These are phyloP conservation scores for Zymoseptoria brevis DNA, from an alignment of 2,329 filamentous ascomycete species.

Conservation along the genomic window DNA sequence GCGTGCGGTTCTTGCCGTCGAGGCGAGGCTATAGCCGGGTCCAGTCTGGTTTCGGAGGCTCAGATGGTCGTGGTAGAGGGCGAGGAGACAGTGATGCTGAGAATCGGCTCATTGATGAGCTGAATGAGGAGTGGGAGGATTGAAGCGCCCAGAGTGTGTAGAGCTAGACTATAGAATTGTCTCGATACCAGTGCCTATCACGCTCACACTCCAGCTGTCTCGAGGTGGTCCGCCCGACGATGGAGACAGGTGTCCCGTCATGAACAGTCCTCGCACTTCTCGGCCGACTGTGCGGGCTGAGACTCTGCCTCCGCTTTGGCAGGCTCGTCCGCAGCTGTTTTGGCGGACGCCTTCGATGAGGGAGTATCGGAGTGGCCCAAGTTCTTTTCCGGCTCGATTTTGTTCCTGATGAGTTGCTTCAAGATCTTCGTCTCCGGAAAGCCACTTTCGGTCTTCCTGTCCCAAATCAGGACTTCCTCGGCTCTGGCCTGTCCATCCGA, in stretches of 20 bases:
- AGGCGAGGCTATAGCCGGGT: conserved; percentile 61
- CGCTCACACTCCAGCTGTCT: not conserved
- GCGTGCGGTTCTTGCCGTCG: conserved; percentile 56
- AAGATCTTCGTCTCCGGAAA: conserved; percentile 93
- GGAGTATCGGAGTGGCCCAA: conserved; percentile 60
- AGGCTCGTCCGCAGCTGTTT: not conserved
- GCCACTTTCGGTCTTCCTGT: conserved; percentile 75
- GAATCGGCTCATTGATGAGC: conserved; percentile 87
- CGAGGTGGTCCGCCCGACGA: not conserved
- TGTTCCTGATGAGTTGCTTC: conserved; percentile 74
- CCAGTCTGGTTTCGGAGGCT: conserved; percentile 45
- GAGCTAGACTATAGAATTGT: not conserved
- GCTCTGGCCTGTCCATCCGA: conserved; percentile 7
- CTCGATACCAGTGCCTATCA: not conserved
- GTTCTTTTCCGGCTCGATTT: conserved; percentile 68
- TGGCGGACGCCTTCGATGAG: conserved; percentile 15
- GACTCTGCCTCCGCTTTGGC: not conserved
- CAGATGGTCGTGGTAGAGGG: conserved; percentile 34
- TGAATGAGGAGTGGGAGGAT: conserved; percentile 97
- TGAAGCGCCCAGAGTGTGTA: conserved; percentile 17
- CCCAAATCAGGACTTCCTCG: conserved; percentile 64
- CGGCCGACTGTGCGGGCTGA: not conserved
- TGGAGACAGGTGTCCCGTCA: not conserved
- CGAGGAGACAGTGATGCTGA: conserved; percentile 62
- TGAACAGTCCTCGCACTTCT: conserved; percentile 10